Evolutionary conservation across 148 eudicot genomes (phyloP).

Genomic region (Rhododendron williamsianum): DNA sequence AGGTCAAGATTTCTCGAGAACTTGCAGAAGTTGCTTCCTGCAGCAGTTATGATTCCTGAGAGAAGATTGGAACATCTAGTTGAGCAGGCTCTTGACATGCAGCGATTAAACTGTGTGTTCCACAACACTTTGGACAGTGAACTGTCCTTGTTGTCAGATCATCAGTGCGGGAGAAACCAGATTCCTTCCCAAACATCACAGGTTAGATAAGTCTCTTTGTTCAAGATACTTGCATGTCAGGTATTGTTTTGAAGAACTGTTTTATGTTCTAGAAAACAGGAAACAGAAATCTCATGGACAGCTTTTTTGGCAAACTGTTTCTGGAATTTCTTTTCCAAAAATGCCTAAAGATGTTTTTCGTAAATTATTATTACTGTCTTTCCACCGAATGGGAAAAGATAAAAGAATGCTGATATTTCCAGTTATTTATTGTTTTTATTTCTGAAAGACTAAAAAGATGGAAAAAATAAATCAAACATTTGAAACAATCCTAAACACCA

Average conservation of each 20-base stretch:
- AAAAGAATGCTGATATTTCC: background rate
- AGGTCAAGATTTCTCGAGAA: conserved; percentile 55
- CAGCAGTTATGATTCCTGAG: conserved; percentile 56
- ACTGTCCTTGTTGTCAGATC: conserved; percentile 37
- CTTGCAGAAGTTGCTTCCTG: conserved; percentile 58
- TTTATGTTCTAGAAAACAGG: background rate
- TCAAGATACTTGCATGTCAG: background rate
- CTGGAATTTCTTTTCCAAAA: background rate
- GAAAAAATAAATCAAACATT: background rate
- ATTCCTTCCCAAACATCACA: conserved; percentile 70
- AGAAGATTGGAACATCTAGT: conserved; percentile 62
- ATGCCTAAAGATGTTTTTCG: background rate
- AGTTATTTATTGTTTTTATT: background rate
- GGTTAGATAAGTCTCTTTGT: conserved; percentile 22
- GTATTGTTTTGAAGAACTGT: background rate
- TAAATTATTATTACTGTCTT: background rate
- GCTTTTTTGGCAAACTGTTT: background rate
- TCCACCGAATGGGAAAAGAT: background rate
- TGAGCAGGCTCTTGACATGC: conserved; percentile 71
- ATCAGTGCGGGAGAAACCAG: conserved; percentile 46
- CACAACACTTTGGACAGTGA: conserved; percentile 63
- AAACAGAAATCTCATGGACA: background rate
- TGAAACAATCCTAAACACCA: background rate
- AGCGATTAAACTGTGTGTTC: conserved; percentile 49
- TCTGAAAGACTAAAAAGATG: background rate